Percentiles rank a stretch among this genome's conserved stretches.
Evolutionary conservation across 257 asterid genomes (phyloP).

Genomic region (Jacaranda copaia): DNA sequence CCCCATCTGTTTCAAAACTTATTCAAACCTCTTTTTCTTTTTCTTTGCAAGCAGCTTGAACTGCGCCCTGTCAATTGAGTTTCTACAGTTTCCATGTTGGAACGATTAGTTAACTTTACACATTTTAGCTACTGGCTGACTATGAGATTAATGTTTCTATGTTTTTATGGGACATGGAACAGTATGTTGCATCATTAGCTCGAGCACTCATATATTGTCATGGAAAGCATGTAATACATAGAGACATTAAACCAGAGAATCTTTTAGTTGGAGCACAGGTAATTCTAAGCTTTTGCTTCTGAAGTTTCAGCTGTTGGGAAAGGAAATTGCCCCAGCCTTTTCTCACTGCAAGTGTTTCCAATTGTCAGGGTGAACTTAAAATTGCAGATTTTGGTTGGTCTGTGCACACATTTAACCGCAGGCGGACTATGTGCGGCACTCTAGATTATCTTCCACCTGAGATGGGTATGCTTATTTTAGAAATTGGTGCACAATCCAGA

Average conservation of each 20-base stretch:
- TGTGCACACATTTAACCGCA: conserved; percentile 92
- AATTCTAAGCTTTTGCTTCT: conserved; percentile 15
- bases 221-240: conserved; percentile 95
- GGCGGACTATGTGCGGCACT: conserved; percentile 98
- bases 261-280: conserved; percentile 96
- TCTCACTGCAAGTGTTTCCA: conserved; percentile 33
- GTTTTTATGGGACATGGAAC: conserved; percentile 36
- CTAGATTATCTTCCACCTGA: conserved; percentile 98
- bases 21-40: background rate
- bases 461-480: conserved; percentile 72
- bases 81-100: background rate
- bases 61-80: background rate
- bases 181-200: conserved; percentile 90
- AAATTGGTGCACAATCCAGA: conserved; percentile 12
- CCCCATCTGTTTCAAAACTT: conserved; percentile 8
- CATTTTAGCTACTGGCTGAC: conserved; percentile 18
- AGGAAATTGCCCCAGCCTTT: conserved; percentile 17
- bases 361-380: conserved; percentile 88
- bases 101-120: background rate
- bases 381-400: conserved; percentile 99
- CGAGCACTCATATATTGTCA: conserved; percentile 98
- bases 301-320: background rate
- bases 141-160: background rate
- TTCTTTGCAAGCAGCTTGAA: background rate
- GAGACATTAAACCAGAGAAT: conserved; percentile 99